A percentile compares a stretch with the other conserved stretches of the same genome.
Conservation (phyloP, 169 alveolate species). For the Hepatocystis sp. region DNA sequence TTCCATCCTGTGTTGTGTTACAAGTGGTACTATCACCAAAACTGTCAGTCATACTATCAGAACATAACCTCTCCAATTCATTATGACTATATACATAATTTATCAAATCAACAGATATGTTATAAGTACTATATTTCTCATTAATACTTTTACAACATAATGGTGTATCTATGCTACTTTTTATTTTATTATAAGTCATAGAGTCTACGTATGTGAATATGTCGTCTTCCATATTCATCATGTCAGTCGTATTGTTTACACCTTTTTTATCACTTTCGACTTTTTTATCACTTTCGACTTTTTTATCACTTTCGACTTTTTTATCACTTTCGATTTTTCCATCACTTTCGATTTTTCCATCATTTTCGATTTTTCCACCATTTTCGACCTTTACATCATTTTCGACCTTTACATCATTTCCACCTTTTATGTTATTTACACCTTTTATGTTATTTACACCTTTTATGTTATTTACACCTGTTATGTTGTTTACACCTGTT, state of each 20-base stretch:
- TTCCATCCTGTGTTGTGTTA: neutral
- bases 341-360: neutral
- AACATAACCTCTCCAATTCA: neutral
- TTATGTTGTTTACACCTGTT: too few species aligned
- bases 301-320: neutral
- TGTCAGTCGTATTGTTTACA: neutral
- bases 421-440: too few species aligned
- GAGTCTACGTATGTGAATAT: constrained; percentile 31
- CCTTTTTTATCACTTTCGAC: neutral
- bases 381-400: too few species aligned
- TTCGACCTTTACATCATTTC: too few species aligned
- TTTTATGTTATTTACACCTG: too few species aligned
- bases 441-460: too few species aligned
- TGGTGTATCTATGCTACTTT: constrained; percentile 68
- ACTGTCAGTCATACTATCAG: neutral
- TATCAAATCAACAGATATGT: constrained; percentile 66
- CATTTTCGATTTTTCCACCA: neutral
- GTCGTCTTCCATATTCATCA: neutral
- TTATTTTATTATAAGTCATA: constrained; percentile 44
- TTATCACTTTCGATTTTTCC: neutral
- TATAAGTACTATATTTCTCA: constrained; percentile 35
- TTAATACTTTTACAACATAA: constrained; percentile 59
- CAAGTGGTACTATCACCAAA: neutral
- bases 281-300: neutral
- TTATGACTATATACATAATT: constrained; percentile 28